These are phyloP conservation scores for Colletotrichum lupini DNA, from an alignment of 2,329 filamentous ascomycete genomes.

Conservation along the genomic window DNA sequence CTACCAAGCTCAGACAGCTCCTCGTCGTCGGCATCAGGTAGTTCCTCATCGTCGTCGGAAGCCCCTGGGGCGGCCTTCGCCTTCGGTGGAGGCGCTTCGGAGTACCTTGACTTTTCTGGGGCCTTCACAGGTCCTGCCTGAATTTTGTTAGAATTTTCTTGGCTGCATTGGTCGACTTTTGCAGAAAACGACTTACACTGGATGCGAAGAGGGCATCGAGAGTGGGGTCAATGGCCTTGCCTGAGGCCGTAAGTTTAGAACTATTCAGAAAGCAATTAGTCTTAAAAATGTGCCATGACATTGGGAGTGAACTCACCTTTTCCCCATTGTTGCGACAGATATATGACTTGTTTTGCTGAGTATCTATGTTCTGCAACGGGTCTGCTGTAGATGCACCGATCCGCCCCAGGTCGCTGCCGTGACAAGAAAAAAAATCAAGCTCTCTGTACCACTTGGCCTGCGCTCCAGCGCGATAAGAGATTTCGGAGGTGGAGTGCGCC, in stretches of 20 bases:
- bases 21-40: conserved; percentile 45
- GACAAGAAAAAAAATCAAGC: conserved; percentile 24
- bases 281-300: too few species aligned
- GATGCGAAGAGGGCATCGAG: conserved; percentile 77
- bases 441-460: conserved; percentile 16
- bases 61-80: conserved; percentile 44
- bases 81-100: conserved; percentile 46
- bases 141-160: conserved; percentile 35
- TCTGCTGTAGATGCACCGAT: conserved; percentile 26
- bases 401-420: conserved; percentile 10
- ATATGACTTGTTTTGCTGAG: neutral
- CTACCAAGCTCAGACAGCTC: conserved; percentile 28
- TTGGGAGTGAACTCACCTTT: conserved; percentile 28
- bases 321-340: conserved; percentile 35
- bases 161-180: neutral
- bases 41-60: conserved; percentile 43
- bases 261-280: neutral
- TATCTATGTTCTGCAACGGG: conserved; percentile 16
- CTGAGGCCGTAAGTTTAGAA: conserved; percentile 52
- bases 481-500: conserved; percentile 19
- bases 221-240: conserved; percentile 73
- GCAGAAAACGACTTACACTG: conserved; percentile 67
- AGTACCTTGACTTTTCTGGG: conserved; percentile 58
- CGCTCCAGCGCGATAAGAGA: conserved; percentile 19
- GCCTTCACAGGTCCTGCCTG: conserved; percentile 64